These are phyloP conservation scores for Tinospora cordifolia DNA, from an alignment of 164 flowering plant genomes.

Conservation along the genomic window DNA sequence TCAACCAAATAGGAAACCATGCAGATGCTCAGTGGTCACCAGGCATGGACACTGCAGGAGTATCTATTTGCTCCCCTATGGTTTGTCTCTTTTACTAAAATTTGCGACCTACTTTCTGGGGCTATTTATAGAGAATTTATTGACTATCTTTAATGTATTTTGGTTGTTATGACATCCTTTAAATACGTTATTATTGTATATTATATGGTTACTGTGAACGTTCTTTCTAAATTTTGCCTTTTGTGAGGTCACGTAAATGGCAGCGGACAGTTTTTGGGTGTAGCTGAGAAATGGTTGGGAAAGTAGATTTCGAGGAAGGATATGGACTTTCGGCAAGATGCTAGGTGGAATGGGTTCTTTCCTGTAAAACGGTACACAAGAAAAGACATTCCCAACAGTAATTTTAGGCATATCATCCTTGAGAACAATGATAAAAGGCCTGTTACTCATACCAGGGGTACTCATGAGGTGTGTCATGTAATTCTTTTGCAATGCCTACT, in stretches of 20 bases:
- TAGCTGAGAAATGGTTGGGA: constrained; percentile 85
- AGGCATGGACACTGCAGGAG: too few species aligned
- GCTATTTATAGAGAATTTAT: too few species aligned
- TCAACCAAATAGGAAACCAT: too few species aligned
- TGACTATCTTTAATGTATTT: neutral
- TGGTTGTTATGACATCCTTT: neutral
- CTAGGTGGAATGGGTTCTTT: constrained; percentile 80
- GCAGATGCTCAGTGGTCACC: too few species aligned
- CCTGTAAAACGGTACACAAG: constrained; percentile 73
- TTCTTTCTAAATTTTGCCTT: neutral
- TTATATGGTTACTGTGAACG: neutral
- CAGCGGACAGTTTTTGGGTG: constrained; percentile 77
- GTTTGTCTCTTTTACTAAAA: too few species aligned
- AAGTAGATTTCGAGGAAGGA: constrained; percentile 58
- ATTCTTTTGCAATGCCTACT: neutral
- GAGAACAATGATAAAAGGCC: constrained; percentile 65
- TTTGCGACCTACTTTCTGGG: too few species aligned
- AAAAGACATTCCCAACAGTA: constrained; percentile 58
- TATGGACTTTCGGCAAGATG: constrained; percentile 76
- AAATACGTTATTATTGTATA: neutral
- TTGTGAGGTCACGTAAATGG: constrained; percentile 50
- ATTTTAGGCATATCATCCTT: constrained; percentile 53
- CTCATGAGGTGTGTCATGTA: constrained; percentile 60
- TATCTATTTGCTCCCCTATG: too few species aligned
- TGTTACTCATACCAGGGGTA: constrained; percentile 65